Base-by-base conservation (phyloP, 352 stramenopile species). In the Blastocystis sp. region DNA sequence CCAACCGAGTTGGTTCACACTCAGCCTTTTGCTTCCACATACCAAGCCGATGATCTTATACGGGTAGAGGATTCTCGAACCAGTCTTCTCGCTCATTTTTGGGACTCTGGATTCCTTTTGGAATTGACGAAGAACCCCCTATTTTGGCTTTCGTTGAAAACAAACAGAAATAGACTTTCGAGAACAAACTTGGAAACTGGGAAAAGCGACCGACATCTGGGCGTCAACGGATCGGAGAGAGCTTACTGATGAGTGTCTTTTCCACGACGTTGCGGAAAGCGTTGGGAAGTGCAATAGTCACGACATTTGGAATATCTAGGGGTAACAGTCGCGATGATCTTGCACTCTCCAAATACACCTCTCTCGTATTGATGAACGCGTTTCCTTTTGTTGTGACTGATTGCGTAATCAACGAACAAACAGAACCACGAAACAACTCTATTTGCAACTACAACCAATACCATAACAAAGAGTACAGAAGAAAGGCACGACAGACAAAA, bases 61-160 rank as follows among this genome's bases (percentile, higher is more conserved):
- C 50, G 74, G 74, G 50, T 85, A 85, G 60, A 85, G 60, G 35
- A 85, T 85, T 29, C 50, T 62, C 45, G 74, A 85, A 85, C 74
- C 74, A 35, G 35, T 85, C 51, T 69, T 85, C 66, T 85, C 74
- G 45, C 74, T 85, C 74, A 85, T 85, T 85, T 70, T 69, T 41
- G 33, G 19, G 4, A 45, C 31, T 12, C 21, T 9, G 3, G 0
- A n/a, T 13, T 41, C 9, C 39, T 74, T 74, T 41, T 74, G 63
- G 63, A 74, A 33, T 74, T 0, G 31, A 10, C 35, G 29, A 26
- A 41, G 63, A 55, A 55, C 6, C 6, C 45, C 45, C 45, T 55
- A 19, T 55, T 55, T 55, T 55, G 45, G 9, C 45, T 16, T 55
- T 16, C 45, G 6, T 55, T 55, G 9, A 19, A 6, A 55, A 55